phyloP scores from a whole-genome alignment of 2,329 filamentous ascomycete genomes.

The Alternaria triticina region DNA sequence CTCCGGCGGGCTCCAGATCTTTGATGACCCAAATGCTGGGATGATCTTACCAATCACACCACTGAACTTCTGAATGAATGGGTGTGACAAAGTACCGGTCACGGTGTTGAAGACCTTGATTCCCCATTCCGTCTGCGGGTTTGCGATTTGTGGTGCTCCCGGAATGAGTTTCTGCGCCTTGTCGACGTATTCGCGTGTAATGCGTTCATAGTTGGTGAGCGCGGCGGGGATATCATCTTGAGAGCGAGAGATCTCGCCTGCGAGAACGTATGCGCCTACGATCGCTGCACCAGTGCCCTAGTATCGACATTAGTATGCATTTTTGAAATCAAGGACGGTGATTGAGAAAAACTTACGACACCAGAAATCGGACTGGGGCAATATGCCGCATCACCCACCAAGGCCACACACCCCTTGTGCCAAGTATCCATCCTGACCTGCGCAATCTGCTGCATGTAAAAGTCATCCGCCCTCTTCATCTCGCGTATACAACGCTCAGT shows the following conservation, averaged over 20 bases:
- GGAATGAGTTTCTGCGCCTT: constrained; percentile 32
- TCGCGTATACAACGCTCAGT: constrained; percentile 45
- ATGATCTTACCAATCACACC: constrained; percentile 15
- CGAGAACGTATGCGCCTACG: constrained; percentile 49
- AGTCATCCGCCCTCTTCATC: constrained; percentile 51
- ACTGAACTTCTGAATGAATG: constrained; percentile 14
- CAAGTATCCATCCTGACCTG: constrained; percentile 48
- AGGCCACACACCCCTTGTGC: constrained; percentile 41
- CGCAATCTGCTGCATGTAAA: constrained; percentile 54
- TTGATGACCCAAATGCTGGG: constrained; percentile 23
- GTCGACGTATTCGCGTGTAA: constrained; percentile 27
- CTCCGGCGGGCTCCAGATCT: constrained; percentile 18
- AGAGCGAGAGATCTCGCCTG: constrained; percentile 41
- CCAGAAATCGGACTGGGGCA: constrained; percentile 45
- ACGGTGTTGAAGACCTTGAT: constrained; percentile 24
- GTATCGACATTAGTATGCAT: constrained; percentile 1
- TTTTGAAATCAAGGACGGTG: no score
- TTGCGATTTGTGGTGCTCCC: constrained; percentile 31
- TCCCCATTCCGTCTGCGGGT: constrained; percentile 35
- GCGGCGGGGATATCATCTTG: constrained; percentile 28
- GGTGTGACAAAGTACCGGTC: constrained; percentile 22
- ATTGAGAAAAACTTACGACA: constrained; percentile 17
- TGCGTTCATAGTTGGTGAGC: constrained; percentile 29
- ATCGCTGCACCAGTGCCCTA: constrained; percentile 45
- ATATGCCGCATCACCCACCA: constrained; percentile 51